Evolutionary conservation across 2,329 filamentous ascomycete genomes (phyloP).

Genomic region (Didymella keratinophila): DNA sequence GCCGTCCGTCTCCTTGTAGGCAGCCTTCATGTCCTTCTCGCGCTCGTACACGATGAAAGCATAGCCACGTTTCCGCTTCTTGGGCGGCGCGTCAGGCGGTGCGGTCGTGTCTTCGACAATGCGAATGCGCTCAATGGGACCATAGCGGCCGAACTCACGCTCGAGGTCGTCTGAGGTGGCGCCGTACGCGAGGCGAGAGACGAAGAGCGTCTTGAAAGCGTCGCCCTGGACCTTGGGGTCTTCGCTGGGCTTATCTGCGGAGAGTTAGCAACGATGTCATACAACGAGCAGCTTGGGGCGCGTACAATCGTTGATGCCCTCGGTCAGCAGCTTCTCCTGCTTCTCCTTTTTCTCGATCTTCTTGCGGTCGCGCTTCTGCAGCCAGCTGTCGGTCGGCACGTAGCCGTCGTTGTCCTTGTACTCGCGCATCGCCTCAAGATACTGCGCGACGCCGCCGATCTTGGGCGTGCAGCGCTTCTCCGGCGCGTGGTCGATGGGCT

Average conservation of each 20-base stretch:
- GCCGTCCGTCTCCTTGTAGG: slow-evolving; percentile 86
- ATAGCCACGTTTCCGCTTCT: slow-evolving; percentile 83
- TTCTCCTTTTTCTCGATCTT: slow-evolving; percentile 79
- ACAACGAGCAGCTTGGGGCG: slow-evolving; percentile 3
- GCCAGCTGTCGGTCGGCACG: slow-evolving; percentile 88
- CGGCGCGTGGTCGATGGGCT: slow-evolving; percentile 80
- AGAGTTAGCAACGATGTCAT: slow-evolving; percentile 23
- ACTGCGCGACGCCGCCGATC: slow-evolving; percentile 77
- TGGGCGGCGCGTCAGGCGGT: slow-evolving; percentile 65
- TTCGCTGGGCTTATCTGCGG: slow-evolving; percentile 77
- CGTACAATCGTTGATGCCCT: slow-evolving; percentile 72
- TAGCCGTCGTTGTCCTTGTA: slow-evolving; percentile 82
- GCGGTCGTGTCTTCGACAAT: slow-evolving; percentile 81
- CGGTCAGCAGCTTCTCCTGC: slow-evolving; percentile 68
- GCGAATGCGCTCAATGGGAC: slow-evolving; percentile 92
- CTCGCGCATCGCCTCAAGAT: slow-evolving; percentile 74
- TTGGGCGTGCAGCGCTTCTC: slow-evolving; percentile 79
- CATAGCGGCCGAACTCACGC: slow-evolving; percentile 91
- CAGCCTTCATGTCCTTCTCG: slow-evolving; percentile 99
- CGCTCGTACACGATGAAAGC: slow-evolving; percentile 97
- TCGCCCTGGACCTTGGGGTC: slow-evolving; percentile 92
- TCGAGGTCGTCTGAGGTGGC: slow-evolving; percentile 89
- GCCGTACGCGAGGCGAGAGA: slow-evolving; percentile 88
- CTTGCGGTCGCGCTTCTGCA: slow-evolving; percentile 84
- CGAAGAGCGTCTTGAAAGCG: slow-evolving; percentile 93